Percentiles rank a stretch among this genome's conserved stretches.
Evolutionary conservation across 768 basidiomycete species (phyloP).

Genomic region (Boletus reticulatus): DNA sequence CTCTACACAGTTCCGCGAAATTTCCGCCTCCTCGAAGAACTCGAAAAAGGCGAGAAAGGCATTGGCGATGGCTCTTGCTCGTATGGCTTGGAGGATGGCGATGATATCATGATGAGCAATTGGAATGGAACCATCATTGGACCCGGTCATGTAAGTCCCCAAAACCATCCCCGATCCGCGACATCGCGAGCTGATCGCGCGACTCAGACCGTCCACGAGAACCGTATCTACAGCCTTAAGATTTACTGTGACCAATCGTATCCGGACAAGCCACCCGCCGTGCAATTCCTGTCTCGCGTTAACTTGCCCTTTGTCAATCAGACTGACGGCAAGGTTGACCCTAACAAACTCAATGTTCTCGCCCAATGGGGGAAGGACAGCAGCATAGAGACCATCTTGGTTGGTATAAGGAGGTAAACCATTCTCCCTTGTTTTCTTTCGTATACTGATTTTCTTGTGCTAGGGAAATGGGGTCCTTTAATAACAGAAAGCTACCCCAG

Average conservation of each 20-base stretch:
- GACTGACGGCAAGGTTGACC: conserved; percentile 75
- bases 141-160: conserved; percentile 84
- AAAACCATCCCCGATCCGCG: conserved; percentile 4
- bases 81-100: conserved; percentile 91
- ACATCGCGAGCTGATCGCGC: conserved; percentile 15
- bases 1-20: conserved; percentile 79
- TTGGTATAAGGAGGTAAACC: conserved; percentile 86
- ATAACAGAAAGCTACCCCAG: conserved; percentile 92
- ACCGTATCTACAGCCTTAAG: conserved; percentile 94
- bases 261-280: conserved; percentile 73
- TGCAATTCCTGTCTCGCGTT: conserved; percentile 86
- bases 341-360: conserved; percentile 67
- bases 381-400: conserved; percentile 85
- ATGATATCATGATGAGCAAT: conserved; percentile 96
- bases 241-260: conserved; percentile 79
- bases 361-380: conserved; percentile 69
- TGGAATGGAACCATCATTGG: conserved; percentile 99
- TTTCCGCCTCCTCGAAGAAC: conserved; percentile 95
- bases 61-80: conserved; percentile 98
- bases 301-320: conserved; percentile 91
- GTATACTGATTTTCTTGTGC: conserved; percentile 3
- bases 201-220: conserved; percentile 91
- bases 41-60: conserved; percentile 99
- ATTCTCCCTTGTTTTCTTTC: not conserved
- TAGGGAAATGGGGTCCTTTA: conserved; percentile 93